Conservation (phyloP, 176 grass and related monocot genomes). For the Saccharum officinarum region DNA sequence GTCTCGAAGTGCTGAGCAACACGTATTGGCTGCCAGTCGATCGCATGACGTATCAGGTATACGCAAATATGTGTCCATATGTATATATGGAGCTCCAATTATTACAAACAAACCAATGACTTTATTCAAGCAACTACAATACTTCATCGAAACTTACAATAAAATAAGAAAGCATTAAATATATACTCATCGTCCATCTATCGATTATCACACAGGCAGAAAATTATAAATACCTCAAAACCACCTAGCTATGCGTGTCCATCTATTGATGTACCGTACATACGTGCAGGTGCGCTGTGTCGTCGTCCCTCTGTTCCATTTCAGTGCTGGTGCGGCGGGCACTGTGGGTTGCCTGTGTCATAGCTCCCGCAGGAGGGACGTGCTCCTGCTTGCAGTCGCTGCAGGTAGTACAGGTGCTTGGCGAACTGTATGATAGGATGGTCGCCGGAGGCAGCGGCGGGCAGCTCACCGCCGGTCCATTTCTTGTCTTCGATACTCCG, state of each 20-base stretch:
- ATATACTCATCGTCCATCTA: no score
- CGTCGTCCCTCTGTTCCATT: background rate
- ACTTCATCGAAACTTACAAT: no score
- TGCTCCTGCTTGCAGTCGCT: background rate
- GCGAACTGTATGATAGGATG: background rate
- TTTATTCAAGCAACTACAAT: no score
- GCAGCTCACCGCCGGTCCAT: background rate
- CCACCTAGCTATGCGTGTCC: background rate
- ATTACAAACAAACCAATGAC: no score
- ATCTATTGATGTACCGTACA: background rate
- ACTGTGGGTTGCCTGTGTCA: background rate
- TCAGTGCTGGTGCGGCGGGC: background rate
- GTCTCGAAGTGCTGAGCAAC: no score
- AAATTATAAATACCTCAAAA: no score
- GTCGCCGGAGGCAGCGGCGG: background rate
- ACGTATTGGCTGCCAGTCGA: no score
- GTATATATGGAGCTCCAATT: no score
- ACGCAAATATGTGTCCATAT: no score
- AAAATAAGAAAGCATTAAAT: no score
- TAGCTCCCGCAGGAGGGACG: background rate
- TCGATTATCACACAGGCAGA: no score
- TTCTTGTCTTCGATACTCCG: background rate
- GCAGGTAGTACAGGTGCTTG: background rate
- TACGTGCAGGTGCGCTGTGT: background rate
- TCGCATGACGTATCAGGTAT: no score